These are phyloP conservation scores for Lonicera japonica DNA, from an alignment of 129 eudicot genomes.

Conservation along the genomic window DNA sequence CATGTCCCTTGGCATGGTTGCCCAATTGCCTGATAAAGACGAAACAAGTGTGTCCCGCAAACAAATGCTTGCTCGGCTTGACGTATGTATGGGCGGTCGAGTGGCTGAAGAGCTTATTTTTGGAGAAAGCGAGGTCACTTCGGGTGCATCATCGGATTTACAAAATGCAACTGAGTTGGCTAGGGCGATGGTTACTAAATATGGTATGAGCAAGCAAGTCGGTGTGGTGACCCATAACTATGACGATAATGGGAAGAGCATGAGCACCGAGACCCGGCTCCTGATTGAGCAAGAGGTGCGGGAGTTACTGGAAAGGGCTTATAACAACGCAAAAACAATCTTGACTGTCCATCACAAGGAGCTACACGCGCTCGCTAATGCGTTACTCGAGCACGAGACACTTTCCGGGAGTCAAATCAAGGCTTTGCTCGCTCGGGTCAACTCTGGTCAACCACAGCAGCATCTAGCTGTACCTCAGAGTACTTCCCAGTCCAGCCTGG, in stretches of 20 bases:
- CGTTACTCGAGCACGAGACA: conserved; percentile 70
- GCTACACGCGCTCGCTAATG: conserved; percentile 66
- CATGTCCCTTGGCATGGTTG: conserved; percentile 77
- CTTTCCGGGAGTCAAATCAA: conserved; percentile 67
- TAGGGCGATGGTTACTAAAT: conserved; percentile 77
- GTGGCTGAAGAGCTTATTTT: conserved; percentile 87
- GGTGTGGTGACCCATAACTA: conserved; percentile 75
- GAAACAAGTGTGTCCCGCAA: conserved; percentile 63
- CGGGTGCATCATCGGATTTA: conserved; percentile 77
- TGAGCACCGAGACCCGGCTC: conserved; percentile 81
- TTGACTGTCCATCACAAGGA: conserved; percentile 44
- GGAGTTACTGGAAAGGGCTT: conserved; percentile 52
- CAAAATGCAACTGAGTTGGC: conserved; percentile 69
- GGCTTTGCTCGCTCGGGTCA: conserved; percentile 46
- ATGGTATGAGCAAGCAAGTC: conserved; percentile 80
- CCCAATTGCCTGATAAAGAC: conserved; percentile 74
- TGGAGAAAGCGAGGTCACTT: conserved; percentile 73
- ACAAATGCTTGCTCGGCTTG: conserved; percentile 83
- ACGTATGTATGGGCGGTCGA: conserved; percentile 84
- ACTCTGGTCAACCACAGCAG: conserved; percentile 36
- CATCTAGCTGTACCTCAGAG: conserved; percentile 30
- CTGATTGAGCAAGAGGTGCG: conserved; percentile 65
- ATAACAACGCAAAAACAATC: conserved; percentile 59
- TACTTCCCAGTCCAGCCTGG: conserved; percentile 33
- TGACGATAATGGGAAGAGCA: conserved; percentile 73